Evolutionary conservation across 2,329 filamentous ascomycete species (phyloP).

Genomic region (Aspergillus fischeri): DNA sequence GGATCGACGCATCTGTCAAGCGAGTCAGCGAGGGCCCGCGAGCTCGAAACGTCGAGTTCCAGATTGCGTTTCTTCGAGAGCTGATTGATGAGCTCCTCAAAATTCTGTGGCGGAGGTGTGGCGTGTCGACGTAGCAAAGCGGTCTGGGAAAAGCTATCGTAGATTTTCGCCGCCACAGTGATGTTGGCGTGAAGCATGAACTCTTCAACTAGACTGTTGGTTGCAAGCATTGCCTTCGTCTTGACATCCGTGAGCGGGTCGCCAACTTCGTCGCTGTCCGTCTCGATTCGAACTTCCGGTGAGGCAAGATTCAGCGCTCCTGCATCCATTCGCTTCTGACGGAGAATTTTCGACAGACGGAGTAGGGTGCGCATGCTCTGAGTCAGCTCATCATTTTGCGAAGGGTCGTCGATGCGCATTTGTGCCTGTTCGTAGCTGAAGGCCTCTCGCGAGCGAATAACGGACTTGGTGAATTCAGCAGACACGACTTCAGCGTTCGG

Average conservation of each 20-base stretch:
- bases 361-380: slow-evolving; percentile 82
- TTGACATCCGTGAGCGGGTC: slow-evolving; percentile 89
- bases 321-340: slow-evolving; percentile 92
- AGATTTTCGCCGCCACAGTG: slow-evolving; percentile 85
- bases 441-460: slow-evolving; percentile 92
- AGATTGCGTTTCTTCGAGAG: slow-evolving; percentile 80
- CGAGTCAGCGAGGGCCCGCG: slow-evolving; percentile 87
- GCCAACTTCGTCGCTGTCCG: slow-evolving; percentile 91
- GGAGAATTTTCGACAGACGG: slow-evolving; percentile 84
- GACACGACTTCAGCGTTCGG: slow-evolving; percentile 78
- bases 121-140: slow-evolving; percentile 89
- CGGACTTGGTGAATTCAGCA: slow-evolving; percentile 91
- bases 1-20: slow-evolving; percentile 79
- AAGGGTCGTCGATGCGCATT: slow-evolving; percentile 82
- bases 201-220: slow-evolving; percentile 96
- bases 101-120: slow-evolving; percentile 90
- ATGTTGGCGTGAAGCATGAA: slow-evolving; percentile 99
- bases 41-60: slow-evolving; percentile 77
- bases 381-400: slow-evolving; percentile 85
- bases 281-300: slow-evolving; percentile 95
- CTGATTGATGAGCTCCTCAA: slow-evolving; percentile 88
- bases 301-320: slow-evolving; percentile 92
- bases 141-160: slow-evolving; percentile 89
- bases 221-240: slow-evolving; percentile 89
- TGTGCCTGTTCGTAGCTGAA: slow-evolving; percentile 98